phyloP scores from a whole-genome alignment of 2,329 filamentous ascomycete species.

The Didymellaceae sp. region DNA sequence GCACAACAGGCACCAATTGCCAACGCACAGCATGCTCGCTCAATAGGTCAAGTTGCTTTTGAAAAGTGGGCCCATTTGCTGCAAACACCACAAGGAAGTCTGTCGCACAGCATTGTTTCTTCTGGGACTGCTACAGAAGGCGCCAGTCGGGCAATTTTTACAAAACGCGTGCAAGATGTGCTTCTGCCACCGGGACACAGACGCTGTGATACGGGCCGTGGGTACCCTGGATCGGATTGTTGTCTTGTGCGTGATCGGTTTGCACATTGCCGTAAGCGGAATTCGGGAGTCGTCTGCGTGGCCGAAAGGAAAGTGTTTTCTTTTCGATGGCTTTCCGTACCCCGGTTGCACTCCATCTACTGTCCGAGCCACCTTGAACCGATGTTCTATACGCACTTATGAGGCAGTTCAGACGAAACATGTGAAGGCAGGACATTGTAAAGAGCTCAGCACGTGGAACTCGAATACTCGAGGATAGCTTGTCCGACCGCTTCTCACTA shows the following conservation, averaged over 20 bases:
- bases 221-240: neutral
- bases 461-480: too few species aligned
- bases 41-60: conserved; percentile 7
- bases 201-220: conserved; percentile 3
- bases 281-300: neutral
- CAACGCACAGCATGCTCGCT: conserved; percentile 29
- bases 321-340: too few species aligned
- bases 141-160: conserved; percentile 10
- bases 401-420: too few species aligned
- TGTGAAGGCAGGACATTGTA: too few species aligned
- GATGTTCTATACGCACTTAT: too few species aligned
- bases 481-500: too few species aligned
- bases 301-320: too few species aligned
- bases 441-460: too few species aligned
- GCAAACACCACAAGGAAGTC: conserved; percentile 14
- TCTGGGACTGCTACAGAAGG: neutral
- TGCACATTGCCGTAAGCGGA: neutral
- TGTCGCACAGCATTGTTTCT: conserved; percentile 9
- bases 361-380: too few species aligned
- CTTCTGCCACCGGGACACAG: conserved; percentile 6
- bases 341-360: too few species aligned
- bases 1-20: conserved; percentile 35
- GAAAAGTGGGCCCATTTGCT: conserved; percentile 19
- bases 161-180: conserved; percentile 4
- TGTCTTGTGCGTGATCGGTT: neutral